phyloP scores from a whole-genome alignment of 179 eudicot species.

The Vitellaria paradoxa region DNA sequence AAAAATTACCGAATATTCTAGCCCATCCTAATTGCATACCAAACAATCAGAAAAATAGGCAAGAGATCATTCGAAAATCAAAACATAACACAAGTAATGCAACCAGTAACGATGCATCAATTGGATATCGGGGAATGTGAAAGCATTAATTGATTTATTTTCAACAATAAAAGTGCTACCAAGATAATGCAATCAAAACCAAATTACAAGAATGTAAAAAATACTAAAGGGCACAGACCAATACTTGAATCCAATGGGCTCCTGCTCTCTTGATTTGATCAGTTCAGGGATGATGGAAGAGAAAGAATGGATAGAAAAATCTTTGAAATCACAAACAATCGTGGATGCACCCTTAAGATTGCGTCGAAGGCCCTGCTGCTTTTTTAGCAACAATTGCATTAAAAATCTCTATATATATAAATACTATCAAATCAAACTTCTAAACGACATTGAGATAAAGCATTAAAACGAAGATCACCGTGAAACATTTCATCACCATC shows the following conservation, averaged over 20 bases:
- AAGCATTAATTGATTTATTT: no score
- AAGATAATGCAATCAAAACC: background rate
- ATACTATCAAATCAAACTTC: background rate
- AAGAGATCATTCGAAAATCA: no score
- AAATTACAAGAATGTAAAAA: background rate
- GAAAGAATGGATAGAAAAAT: conserved; percentile 27
- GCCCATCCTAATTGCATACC: no score
- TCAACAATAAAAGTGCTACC: background rate
- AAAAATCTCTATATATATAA: background rate
- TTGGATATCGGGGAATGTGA: background rate
- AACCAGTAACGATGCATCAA: background rate
- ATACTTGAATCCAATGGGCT: conserved; percentile 24
- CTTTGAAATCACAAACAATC: conserved; percentile 26
- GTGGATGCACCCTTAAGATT: conserved; percentile 23
- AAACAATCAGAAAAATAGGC: no score
- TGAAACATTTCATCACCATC: background rate
- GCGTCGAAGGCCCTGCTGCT: conserved; percentile 21
- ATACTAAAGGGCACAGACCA: background rate
- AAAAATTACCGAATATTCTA: no score
- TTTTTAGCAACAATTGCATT: background rate
- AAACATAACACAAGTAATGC: no score
- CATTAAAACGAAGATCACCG: no score
- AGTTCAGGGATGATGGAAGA: conserved; percentile 24
- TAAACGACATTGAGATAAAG: no score
- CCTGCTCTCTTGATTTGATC: conserved; percentile 23